phyloP scores from a whole-genome alignment of 2,329 filamentous ascomycete genomes.

The Chaetomiaceae sp. region DNA sequence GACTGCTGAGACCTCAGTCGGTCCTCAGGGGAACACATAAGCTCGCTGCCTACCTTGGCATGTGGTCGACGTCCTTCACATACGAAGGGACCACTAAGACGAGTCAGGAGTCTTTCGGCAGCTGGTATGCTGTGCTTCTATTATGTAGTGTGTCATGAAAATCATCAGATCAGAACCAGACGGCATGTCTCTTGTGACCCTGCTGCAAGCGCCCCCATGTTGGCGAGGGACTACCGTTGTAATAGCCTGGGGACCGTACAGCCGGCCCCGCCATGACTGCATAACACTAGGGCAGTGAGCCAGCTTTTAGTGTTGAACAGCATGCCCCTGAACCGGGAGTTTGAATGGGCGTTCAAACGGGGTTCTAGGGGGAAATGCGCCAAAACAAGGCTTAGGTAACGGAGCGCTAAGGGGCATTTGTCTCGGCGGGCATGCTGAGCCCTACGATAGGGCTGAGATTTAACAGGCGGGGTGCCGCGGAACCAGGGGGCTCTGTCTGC shows the following conservation, averaged over 20 bases:
- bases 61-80: not conserved
- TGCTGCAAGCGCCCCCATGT: not conserved
- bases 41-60: not conserved
- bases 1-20: not conserved
- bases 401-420: not conserved
- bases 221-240: not conserved
- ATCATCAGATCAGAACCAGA: not conserved
- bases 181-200: not conserved
- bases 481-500: conserved; percentile 1
- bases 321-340: not conserved
- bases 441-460: conserved; percentile 19
- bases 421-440: conserved; percentile 2
- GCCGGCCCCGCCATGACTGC: conserved; percentile 6
- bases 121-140: too few species aligned
- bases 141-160: not conserved
- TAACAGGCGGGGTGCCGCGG: not conserved
- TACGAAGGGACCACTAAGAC: too few species aligned
- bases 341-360: not conserved
- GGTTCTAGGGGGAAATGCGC: not conserved
- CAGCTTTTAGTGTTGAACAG: not conserved
- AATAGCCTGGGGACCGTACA: not conserved
- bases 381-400: not conserved
- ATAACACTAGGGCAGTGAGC: not conserved
- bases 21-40: not conserved
- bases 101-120: too few species aligned